phyloP scores from a whole-genome alignment of 345 rosid species.

The Linum trigynum region DNA sequence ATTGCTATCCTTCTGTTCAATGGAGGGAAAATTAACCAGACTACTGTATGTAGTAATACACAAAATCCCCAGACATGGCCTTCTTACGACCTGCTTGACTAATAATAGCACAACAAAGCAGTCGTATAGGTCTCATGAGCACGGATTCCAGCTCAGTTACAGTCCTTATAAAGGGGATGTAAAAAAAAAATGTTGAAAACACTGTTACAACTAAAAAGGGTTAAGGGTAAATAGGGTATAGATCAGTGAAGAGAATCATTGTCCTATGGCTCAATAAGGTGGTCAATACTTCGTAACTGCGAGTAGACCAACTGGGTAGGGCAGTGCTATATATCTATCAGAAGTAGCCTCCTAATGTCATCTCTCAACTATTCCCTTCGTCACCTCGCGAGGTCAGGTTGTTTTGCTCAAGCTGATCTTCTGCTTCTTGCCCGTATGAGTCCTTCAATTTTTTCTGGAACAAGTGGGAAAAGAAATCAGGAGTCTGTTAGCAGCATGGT shows the following conservation, averaged over 20 bases:
- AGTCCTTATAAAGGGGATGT: not conserved
- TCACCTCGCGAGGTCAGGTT: conserved; percentile 27
- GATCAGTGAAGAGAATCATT: conserved; percentile 17
- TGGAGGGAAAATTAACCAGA: too few species aligned
- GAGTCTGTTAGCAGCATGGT: too few species aligned
- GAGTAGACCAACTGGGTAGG: conserved; percentile 2
- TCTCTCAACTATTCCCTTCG: conserved; percentile 30
- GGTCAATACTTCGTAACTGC: conserved; percentile 9
- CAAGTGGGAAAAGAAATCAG: not conserved
- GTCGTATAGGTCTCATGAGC: conserved; percentile 2
- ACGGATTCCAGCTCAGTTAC: not conserved
- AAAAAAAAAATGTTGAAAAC: not conserved
- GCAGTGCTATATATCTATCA: conserved; percentile 2
- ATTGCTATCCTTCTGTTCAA: too few species aligned
- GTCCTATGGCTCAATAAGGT: conserved; percentile 6
- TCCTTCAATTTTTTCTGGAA: conserved; percentile 69
- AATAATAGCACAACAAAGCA: conserved; percentile 3
- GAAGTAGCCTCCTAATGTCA: not conserved
- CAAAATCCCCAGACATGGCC: not conserved
- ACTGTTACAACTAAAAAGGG: conserved; percentile 3
- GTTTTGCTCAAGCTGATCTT: conserved; percentile 52
- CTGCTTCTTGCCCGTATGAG: conserved; percentile 63
- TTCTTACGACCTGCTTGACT: too few species aligned
- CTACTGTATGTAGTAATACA: too few species aligned
- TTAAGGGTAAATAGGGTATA: conserved; percentile 14